These are phyloP conservation scores for Hyaloscypha hepaticicola DNA, from an alignment of 495 filamentous ascomycete species.

Conservation along the genomic window DNA sequence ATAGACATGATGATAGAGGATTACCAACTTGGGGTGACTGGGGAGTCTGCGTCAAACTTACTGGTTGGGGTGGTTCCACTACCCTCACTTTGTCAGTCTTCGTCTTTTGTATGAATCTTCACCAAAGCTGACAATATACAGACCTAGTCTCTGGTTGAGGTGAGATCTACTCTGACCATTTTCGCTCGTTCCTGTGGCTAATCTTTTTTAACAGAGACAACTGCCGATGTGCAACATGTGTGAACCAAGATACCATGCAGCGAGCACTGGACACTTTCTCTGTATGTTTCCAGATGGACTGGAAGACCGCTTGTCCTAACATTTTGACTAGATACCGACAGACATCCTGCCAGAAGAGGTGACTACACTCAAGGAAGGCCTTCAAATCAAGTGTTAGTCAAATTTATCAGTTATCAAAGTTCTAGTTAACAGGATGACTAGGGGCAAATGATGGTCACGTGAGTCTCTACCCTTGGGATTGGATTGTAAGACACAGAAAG, in stretches of 20 bases:
- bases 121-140: constrained; percentile 6
- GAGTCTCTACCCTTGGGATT: constrained; percentile 52
- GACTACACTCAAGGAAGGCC: constrained; percentile 19
- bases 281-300: constrained; percentile 40
- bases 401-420: not conserved
- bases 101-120: not conserved
- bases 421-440: constrained; percentile 27
- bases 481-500: constrained; percentile 44
- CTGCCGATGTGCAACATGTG: constrained; percentile 71
- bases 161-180: not conserved
- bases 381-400: constrained; percentile 30
- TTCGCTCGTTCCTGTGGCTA: not conserved
- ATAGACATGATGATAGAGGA: not conserved
- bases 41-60: not conserved
- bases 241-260: constrained; percentile 77
- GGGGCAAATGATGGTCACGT: constrained; percentile 58
- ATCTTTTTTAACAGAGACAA: constrained; percentile 59
- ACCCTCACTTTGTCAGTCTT: constrained; percentile 6
- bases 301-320: not conserved
- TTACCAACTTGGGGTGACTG: constrained; percentile 9
- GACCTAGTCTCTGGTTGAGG: constrained; percentile 28
- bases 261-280: constrained; percentile 68
- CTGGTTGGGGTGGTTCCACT: not conserved
- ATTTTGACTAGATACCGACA: constrained; percentile 50
- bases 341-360: constrained; percentile 41